Evolutionary conservation across 805 yeast species (phyloP).

Genomic region (Wickerhamomyces canadensis): DNA sequence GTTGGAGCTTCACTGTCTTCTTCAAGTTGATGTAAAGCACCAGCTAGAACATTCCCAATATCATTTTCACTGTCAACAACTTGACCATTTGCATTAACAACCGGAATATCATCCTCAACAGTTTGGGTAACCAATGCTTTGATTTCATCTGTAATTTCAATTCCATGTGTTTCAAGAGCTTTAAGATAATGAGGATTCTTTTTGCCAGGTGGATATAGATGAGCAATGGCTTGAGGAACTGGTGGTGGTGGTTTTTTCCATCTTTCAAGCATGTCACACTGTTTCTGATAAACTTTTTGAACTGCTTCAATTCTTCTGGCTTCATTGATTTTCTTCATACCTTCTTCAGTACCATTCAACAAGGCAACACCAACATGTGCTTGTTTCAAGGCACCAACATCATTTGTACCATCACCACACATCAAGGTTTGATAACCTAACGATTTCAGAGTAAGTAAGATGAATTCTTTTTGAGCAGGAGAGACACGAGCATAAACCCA

Average conservation of each 20-base stretch:
- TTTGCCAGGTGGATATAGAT: constrained; percentile 94
- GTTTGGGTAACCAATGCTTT: constrained; percentile 53
- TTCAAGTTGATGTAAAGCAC: constrained; percentile 46
- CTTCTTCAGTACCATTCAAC: constrained; percentile 92
- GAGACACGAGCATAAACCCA: constrained; percentile 99
- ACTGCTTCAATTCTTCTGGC: constrained; percentile 61
- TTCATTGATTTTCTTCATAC: constrained; percentile 84
- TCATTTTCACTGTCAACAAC: constrained; percentile 29
- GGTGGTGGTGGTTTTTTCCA: constrained; percentile 86
- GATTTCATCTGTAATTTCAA: constrained; percentile 70
- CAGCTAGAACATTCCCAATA: constrained; percentile 62
- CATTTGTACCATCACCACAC: constrained; percentile 99
- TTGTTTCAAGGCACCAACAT: constrained; percentile 98
- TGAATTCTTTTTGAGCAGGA: constrained; percentile 90
- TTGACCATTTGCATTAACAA: constrained; percentile 25
- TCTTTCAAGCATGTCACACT: constrained; percentile 65
- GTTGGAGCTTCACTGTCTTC: constrained; percentile 82
- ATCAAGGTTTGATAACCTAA: constrained; percentile 90
- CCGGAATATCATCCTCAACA: constrained; percentile 27
- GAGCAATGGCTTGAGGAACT: constrained; percentile 85
- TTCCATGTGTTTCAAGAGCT: constrained; percentile 83
- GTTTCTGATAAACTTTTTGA: constrained; percentile 74
- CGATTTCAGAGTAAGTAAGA: constrained; percentile 74
- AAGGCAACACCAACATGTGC: constrained; percentile 98
- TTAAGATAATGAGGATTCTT: constrained; percentile 80